Evolutionary conservation across 2,329 filamentous ascomycete species (phyloP).

Genomic region (Botrytis aclada): DNA sequence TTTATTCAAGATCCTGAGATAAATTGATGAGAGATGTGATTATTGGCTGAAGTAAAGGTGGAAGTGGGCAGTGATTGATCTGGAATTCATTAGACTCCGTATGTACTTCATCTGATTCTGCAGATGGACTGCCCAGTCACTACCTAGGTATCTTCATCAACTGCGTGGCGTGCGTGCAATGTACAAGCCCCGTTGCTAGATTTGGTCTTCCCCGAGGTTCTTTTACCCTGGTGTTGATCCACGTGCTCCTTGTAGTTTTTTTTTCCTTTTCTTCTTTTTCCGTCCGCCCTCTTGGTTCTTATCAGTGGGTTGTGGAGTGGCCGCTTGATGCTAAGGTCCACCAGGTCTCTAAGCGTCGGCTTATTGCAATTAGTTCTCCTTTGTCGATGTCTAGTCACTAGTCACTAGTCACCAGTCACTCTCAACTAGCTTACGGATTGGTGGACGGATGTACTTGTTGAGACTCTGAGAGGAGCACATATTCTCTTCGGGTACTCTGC

Average conservation of each 20-base stretch:
- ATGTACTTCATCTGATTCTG: not conserved
- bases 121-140: not conserved
- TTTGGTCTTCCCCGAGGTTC: constrained; percentile 5
- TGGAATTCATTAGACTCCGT: not conserved
- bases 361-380: not conserved
- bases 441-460: not conserved
- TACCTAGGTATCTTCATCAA: not conserved
- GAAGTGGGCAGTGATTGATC: not conserved
- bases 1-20: not conserved
- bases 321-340: not conserved
- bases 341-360: not conserved
- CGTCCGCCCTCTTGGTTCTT: not conserved
- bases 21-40: not conserved
- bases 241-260: constrained; percentile 5
- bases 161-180: not conserved
- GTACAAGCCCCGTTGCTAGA: not conserved
- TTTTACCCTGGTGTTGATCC: constrained; percentile 1
- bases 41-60: not conserved
- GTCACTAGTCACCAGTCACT: not conserved
- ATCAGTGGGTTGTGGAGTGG: constrained; percentile 2
- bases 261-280: not conserved
- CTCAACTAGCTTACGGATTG: not conserved
- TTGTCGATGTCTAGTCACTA: not conserved
- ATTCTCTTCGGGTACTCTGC: not conserved
- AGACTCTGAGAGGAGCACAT: not conserved